Base-by-base conservation (phyloP, 441 rosid genomes). In the Croton laevigatus region DNA sequence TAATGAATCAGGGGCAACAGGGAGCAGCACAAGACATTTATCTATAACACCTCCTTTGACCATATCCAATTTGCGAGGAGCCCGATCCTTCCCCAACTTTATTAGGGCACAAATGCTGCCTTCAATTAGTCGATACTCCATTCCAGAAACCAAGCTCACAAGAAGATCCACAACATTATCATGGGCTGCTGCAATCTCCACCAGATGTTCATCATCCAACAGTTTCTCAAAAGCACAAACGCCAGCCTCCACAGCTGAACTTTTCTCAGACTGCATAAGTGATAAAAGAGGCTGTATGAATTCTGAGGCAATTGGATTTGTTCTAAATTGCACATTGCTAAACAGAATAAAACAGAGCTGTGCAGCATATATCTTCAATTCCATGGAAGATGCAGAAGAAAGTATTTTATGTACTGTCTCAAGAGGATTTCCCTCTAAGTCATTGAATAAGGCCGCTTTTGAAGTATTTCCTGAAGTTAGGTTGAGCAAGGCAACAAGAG, bases 31-130 rank as follows among this genome's bases (percentile, higher is more conserved):
- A 48, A 94, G 91, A 75, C 97, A 91, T 67, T 82, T 84, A 73
- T 90, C 86, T 66, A 94, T 80, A 19, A 86, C 71, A 23, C 97
- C 97, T 73, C 89, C 84, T 81, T 87, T 84, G 37, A 91, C 94
- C 87, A 94, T 83, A 40, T 89, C 90, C 80, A 88, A 72, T 82
- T 94, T 94, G 65, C 78, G 77, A 0, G 81, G 91, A 17, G 88
- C 84, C 71, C 91, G 83, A 71, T 94, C 98, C 80, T 94, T 94
- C 68, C 91, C 90, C 84, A 94, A 75, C 82, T 94, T 94, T 73
- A 90, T 84, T 67, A 94, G 83, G 62, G 91, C 79, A 73, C 84
- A 88, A 69, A 94, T 74, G 71, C 96, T 86, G 60, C 88, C 91
- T 75, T 87, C 97, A 57, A 86, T 81, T 72, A 90, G 86, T 66